Evolutionary conservation across 208 protist genomes (phyloP).

Genomic region (Trypanosoma grayi): DNA sequence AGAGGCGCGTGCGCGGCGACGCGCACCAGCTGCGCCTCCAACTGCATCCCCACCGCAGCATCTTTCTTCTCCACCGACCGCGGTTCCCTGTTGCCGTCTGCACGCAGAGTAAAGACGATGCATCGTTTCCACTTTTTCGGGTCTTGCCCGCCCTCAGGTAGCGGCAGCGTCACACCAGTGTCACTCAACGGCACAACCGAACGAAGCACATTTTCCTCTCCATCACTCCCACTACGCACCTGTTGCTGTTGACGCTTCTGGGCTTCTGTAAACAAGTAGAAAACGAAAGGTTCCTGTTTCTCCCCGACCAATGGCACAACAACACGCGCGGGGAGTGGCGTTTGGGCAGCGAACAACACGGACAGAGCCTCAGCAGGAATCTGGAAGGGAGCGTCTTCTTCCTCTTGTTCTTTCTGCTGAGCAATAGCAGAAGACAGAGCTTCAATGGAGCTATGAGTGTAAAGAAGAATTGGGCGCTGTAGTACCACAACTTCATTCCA

Average conservation of each 20-base stretch:
- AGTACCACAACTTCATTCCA: constrained; percentile 30
- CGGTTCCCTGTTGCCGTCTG: background rate
- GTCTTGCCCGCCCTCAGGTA: background rate
- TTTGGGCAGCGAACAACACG: constrained; percentile 39
- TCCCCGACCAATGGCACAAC: constrained; percentile 32
- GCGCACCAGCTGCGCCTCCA: constrained; percentile 20
- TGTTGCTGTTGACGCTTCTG: background rate
- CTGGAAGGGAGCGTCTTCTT: background rate
- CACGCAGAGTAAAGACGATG: constrained; percentile 18
- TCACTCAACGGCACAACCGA: constrained; percentile 13
- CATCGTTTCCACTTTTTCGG: constrained; percentile 2
- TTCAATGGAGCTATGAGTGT: constrained; percentile 27
- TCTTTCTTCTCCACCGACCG: background rate
- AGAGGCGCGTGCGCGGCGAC: constrained; percentile 1
- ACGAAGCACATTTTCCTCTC: background rate
- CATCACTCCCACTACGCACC: background rate
- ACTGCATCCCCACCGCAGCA: background rate
- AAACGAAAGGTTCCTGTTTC: constrained; percentile 7
- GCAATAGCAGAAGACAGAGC: constrained; percentile 10
- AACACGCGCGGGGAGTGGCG: constrained; percentile 45
- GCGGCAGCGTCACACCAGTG: constrained; percentile 1
- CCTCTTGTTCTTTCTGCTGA: background rate
- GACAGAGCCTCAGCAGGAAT: constrained; percentile 26
- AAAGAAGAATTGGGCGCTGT: constrained; percentile 43
- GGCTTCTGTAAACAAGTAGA: constrained; percentile 36